These are phyloP conservation scores for Spathaspora gorwiae DNA, from an alignment of 805 yeast genomes.

Conservation along the genomic window DNA sequence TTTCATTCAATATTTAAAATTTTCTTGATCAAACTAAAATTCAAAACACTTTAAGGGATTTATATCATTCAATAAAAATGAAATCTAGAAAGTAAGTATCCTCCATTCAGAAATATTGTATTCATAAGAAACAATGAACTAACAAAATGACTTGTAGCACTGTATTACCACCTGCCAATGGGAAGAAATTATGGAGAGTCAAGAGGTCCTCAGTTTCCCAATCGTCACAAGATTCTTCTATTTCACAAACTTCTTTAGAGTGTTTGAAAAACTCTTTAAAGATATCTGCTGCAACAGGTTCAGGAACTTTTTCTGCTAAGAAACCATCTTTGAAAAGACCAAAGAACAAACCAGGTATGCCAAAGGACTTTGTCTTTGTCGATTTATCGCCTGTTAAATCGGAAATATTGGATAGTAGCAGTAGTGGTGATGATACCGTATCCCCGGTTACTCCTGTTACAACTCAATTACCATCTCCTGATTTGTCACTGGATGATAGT, in stretches of 20 bases:
- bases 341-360: slow-evolving; percentile 41
- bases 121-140: background rate
- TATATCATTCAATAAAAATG: slow-evolving; percentile 3
- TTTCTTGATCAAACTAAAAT: too few species aligned
- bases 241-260: slow-evolving; percentile 24
- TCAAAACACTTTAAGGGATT: too few species aligned
- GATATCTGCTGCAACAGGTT: slow-evolving; percentile 36
- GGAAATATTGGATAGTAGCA: slow-evolving; percentile 8
- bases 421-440: background rate
- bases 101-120: background rate
- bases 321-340: slow-evolving; percentile 42
- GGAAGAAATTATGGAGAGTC: slow-evolving; percentile 43
- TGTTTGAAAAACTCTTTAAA: slow-evolving; percentile 41
- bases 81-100: slow-evolving; percentile 8
- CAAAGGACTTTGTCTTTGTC: slow-evolving; percentile 43
- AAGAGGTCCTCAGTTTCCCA: slow-evolving; percentile 20
- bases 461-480: slow-evolving; percentile 14
- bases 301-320: slow-evolving; percentile 27
- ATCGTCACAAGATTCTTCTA: slow-evolving; percentile 7
- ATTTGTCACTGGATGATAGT: slow-evolving; percentile 8
- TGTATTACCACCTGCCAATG: slow-evolving; percentile 40
- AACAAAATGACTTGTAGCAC: background rate
- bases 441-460: background rate
- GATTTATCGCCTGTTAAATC: slow-evolving; percentile 40
- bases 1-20: too few species aligned